Base-by-base conservation (phyloP, 805 yeast species). In the Kodamaea restingae region DNA sequence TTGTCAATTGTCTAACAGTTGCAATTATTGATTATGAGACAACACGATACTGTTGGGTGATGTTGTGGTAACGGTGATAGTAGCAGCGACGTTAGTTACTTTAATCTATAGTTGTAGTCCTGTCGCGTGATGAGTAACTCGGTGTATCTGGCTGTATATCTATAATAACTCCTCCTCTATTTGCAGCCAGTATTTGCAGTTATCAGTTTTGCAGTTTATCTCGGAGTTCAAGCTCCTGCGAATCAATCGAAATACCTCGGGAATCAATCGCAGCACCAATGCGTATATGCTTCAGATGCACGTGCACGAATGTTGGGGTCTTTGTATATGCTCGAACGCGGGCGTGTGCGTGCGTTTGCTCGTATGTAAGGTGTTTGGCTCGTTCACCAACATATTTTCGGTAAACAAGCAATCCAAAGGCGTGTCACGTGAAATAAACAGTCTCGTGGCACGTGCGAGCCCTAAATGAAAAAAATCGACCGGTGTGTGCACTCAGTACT, bases 361-460 rank as follows among this genome's bases (percentile, higher is more conserved):
- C 14, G 10, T 7, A 12, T 7, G 10, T 25, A 9, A n/a, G 6
- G 28, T 25, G 28, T 25, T 9, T 25, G 14, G 14, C 28, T n/a
- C 28, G 28, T 25, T n/a, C 28, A 25, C 28, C 28, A 25, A 25
- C 28, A 8, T 25, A 25, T 25, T 25, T 25, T 25, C 28, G 28
- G 28, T 25, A n/a, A 25, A 25, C 14, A 9, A 9, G 28, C 7
- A 25, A 25, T 5, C 12, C 28, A 11, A n/a, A 9, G 24, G 24
- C 28, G 14, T 25, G 28, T 11, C 14, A 7, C 14, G 14, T 31
- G n/a, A 18, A 7, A 31, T 17, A 31, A 18, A n/a, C 25, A 18
- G 34, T 18, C 34, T 8, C 9, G 24, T 7, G 6, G 7, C 36
- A 32, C 40, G 26, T 29, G 41, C 31, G 12, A 30, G 24, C 36